Conservation (phyloP, 768 basidiomycete species). For the Tremella mesenterica region DNA sequence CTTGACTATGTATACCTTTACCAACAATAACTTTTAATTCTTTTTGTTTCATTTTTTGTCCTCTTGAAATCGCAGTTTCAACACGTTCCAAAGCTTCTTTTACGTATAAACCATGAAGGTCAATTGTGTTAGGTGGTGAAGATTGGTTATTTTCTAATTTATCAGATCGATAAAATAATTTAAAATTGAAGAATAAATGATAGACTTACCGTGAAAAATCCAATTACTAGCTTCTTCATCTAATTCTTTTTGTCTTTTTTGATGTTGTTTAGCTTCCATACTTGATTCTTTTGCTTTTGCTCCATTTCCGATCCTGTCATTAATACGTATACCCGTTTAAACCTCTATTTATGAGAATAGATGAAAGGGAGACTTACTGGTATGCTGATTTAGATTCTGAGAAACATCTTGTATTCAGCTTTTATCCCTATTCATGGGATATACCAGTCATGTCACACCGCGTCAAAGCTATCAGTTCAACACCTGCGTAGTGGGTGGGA, state of each 20-base stretch:
- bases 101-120: conserved; percentile 86
- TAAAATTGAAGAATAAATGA: background rate
- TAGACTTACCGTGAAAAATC: conserved; percentile 65
- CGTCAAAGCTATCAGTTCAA: background rate
- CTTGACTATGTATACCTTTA: conserved; percentile 75
- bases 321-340: background rate
- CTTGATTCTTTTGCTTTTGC: conserved; percentile 73
- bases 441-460: too few relatives aligned
- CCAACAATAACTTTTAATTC: conserved; percentile 79
- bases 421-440: too few relatives aligned
- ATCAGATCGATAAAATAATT: background rate
- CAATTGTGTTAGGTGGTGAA: conserved; percentile 64
- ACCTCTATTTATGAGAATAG: background rate
- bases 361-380: conserved; percentile 29
- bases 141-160: conserved; percentile 53
- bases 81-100: conserved; percentile 74
- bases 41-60: conserved; percentile 55
- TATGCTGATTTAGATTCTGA: conserved; percentile 66
- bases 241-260: conserved; percentile 64
- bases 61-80: conserved; percentile 62
- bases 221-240: conserved; percentile 76
- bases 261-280: conserved; percentile 68
- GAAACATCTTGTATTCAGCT: conserved; percentile 29
- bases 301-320: conserved; percentile 53
- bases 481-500: background rate